Evolutionary conservation across 306 rosid species (phyloP).

Genomic region (Begonia peltatifolia): DNA sequence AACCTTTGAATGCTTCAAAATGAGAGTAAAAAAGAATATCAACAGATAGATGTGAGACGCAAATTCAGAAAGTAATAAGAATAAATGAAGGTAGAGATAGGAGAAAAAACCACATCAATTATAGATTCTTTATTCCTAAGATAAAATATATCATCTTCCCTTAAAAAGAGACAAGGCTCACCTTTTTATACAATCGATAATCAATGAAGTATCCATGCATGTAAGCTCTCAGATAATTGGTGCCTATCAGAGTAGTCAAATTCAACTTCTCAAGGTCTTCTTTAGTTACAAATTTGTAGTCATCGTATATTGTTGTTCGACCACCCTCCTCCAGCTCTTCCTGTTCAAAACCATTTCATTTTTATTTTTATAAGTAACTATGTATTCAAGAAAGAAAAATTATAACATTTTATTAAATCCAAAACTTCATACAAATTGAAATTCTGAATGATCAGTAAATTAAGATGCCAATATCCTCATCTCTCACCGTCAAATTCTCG

Average conservation of each 20-base stretch:
- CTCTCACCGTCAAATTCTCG: conserved; percentile 72
- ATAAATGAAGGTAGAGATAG: no score
- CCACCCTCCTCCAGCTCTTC: conserved; percentile 76
- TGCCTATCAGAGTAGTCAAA: conserved; percentile 67
- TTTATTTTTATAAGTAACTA: background rate
- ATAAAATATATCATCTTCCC: background rate
- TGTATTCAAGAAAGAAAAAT: background rate
- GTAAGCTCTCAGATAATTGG: conserved; percentile 63
- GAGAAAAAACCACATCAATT: background rate
- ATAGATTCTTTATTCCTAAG: no score
- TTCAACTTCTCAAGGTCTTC: conserved; percentile 75
- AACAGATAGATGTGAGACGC: no score
- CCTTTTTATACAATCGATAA: conserved; percentile 66
- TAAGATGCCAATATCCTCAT: conserved; percentile 10
- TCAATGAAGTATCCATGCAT: conserved; percentile 82
- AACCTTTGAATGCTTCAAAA: background rate
- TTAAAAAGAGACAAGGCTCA: conserved; percentile 7
- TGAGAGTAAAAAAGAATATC: background rate
- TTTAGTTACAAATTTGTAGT: conserved; percentile 65
- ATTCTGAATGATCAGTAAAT: background rate
- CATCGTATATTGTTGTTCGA: conserved; percentile 57
- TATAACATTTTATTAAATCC: background rate
- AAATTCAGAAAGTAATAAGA: no score
- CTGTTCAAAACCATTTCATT: conserved; percentile 24
- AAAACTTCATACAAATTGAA: conserved; percentile 2